Evolutionary conservation across 805 yeast genomes (phyloP).

Genomic region (Monosporozyma servazzii): DNA sequence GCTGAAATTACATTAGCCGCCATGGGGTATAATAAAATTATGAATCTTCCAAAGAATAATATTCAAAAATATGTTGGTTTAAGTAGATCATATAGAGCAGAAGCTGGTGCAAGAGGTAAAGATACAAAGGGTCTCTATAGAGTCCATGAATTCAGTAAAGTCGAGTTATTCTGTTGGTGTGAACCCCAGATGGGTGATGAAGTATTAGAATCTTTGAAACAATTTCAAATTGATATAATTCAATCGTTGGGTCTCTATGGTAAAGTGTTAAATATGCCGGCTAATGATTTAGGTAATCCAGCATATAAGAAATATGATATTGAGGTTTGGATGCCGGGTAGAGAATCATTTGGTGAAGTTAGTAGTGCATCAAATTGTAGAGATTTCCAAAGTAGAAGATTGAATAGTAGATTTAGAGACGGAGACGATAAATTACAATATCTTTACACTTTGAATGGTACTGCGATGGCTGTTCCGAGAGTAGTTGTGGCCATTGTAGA

Average conservation of each 20-base stretch:
- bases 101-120: constrained; percentile 93
- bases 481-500: constrained; percentile 85
- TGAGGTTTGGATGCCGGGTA: constrained; percentile 98
- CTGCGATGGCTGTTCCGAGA: constrained; percentile 92
- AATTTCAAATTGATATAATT: constrained; percentile 58
- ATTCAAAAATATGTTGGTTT: constrained; percentile 68
- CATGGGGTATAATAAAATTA: constrained; percentile 44
- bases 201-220: constrained; percentile 51
- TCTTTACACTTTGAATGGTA: constrained; percentile 85
- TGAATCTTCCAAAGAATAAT: constrained; percentile 24
- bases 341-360: constrained; percentile 87
- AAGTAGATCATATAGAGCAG: constrained; percentile 84
- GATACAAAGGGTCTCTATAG: constrained; percentile 88
- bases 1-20: constrained; percentile 95
- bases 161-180: constrained; percentile 79
- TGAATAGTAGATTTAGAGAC: constrained; percentile 52
- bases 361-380: constrained; percentile 87
- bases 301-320: constrained; percentile 87
- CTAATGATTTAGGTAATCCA: constrained; percentile 86
- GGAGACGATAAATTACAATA: constrained; percentile 33
- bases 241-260: constrained; percentile 66
- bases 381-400: constrained; percentile 80
- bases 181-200: constrained; percentile 35
- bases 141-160: constrained; percentile 94
- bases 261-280: constrained; percentile 79